Conservation (phyloP, 805 yeast species). For the Lachancea thermotolerans region DNA sequence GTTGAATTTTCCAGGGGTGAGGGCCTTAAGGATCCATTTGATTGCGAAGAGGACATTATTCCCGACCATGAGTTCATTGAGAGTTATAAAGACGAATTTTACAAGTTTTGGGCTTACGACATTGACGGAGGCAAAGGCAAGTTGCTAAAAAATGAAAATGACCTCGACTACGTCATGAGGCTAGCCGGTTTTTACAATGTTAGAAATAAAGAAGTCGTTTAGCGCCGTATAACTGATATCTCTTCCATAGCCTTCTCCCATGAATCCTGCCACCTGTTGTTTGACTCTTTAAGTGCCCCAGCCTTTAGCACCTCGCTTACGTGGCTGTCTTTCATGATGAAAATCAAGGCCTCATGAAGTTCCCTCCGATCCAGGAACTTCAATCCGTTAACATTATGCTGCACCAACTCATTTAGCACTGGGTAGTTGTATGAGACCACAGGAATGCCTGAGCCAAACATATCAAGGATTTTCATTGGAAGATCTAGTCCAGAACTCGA, state of each 20-base stretch:
- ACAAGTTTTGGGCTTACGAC: slow-evolving; percentile 43
- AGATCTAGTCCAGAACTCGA: slow-evolving; percentile 91
- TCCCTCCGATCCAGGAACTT: slow-evolving; percentile 40
- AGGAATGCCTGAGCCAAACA: slow-evolving; percentile 95
- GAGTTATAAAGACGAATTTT: slow-evolving; percentile 38
- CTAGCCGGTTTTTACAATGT: slow-evolving; percentile 11
- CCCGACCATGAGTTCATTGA: slow-evolving; percentile 47
- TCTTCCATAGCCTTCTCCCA: slow-evolving; percentile 46
- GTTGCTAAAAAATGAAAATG: slow-evolving; percentile 30
- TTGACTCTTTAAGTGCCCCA: slow-evolving; percentile 73
- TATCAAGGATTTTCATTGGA: slow-evolving; percentile 95
- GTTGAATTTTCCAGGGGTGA: slow-evolving; percentile 8
- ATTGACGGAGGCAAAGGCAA: slow-evolving; percentile 30
- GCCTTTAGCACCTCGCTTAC: slow-evolving; percentile 39
- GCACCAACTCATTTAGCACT: slow-evolving; percentile 72
- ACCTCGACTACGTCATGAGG: slow-evolving; percentile 5
- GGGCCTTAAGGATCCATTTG: slow-evolving; percentile 4
- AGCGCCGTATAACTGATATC: slow-evolving; percentile 14
- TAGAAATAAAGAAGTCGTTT: slow-evolving; percentile 2
- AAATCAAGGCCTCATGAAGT: slow-evolving; percentile 38
- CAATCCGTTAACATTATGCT: slow-evolving; percentile 63
- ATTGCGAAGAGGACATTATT: slow-evolving; percentile 33
- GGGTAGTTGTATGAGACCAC: slow-evolving; percentile 72
- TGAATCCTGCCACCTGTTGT: slow-evolving; percentile 63
- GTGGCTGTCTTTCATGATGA: slow-evolving; percentile 29